phyloP scores from a whole-genome alignment of 1,284 basidiomycete species.

The Boletus calvinii region DNA sequence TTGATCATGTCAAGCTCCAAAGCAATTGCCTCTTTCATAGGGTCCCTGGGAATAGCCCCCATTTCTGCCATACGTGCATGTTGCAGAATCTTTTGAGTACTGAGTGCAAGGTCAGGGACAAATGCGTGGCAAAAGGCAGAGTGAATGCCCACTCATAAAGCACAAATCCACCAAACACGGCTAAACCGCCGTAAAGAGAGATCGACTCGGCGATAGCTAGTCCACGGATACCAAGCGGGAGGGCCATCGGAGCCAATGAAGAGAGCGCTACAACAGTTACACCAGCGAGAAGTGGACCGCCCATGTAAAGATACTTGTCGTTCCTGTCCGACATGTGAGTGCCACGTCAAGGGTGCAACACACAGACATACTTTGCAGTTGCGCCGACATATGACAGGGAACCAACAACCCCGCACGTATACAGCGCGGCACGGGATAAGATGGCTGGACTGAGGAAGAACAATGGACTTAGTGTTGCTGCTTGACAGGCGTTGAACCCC shows the following conservation, averaged over 20 bases:
- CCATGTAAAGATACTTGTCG: slow-evolving; percentile 84
- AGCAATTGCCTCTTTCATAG: slow-evolving; percentile 76
- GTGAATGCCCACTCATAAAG: slow-evolving; percentile 72
- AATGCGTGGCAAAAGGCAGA: neutral
- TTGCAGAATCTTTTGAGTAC: slow-evolving; percentile 79
- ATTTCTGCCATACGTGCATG: slow-evolving; percentile 74
- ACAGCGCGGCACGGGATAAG: slow-evolving; percentile 85
- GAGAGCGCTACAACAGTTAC: slow-evolving; percentile 85
- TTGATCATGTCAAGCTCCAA: slow-evolving; percentile 89
- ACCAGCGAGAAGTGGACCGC: slow-evolving; percentile 81
- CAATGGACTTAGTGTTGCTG: slow-evolving; percentile 78
- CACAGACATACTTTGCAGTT: slow-evolving; percentile 66
- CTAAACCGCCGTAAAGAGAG: slow-evolving; percentile 83
- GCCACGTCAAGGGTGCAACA: neutral
- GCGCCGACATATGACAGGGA: slow-evolving; percentile 86
- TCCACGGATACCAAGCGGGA: slow-evolving; percentile 78
- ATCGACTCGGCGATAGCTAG: slow-evolving; percentile 78
- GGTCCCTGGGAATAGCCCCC: slow-evolving; percentile 69
- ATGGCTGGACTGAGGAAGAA: slow-evolving; percentile 87
- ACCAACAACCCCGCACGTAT: slow-evolving; percentile 85
- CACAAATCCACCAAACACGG: slow-evolving; percentile 85
- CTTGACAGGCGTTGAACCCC: slow-evolving; percentile 87
- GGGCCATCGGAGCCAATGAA: slow-evolving; percentile 82
- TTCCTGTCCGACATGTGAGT: slow-evolving; percentile 45
- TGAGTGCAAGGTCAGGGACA: slow-evolving; percentile 8